A percentile compares a stretch with the other conserved stretches of the same genome.
Conservation (phyloP, 2,329 filamentous ascomycete species). For the Dactylellina sp. region DNA sequence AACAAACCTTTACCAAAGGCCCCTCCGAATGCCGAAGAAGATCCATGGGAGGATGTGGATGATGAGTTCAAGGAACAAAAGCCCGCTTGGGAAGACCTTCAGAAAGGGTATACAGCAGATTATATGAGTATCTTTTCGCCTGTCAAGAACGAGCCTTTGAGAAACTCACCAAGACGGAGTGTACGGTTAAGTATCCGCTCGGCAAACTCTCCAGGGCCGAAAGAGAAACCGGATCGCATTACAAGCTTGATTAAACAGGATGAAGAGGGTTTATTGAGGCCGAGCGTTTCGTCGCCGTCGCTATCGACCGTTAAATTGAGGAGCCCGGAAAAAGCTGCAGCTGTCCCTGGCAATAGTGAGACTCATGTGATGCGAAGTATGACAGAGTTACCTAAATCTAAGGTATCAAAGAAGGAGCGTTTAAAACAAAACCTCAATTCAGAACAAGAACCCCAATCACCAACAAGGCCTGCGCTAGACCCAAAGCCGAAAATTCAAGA, state of each 20-base stretch:
- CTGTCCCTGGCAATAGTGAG: not conserved
- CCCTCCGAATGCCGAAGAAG: constrained; percentile 29
- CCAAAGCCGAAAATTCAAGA: constrained; percentile 1
- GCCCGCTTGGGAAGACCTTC: constrained; percentile 49
- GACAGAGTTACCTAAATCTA: constrained; percentile 28
- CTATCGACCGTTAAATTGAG: constrained; percentile 22
- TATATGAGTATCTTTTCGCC: constrained; percentile 56
- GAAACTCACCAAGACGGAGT: constrained; percentile 41
- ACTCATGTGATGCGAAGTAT: constrained; percentile 8
- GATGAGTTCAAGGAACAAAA: constrained; percentile 51
- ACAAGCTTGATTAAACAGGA: constrained; percentile 42
- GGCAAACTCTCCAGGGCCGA: constrained; percentile 30
- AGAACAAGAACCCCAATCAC: constrained; percentile 1
- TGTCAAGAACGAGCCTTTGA: constrained; percentile 47
- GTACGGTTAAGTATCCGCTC: constrained; percentile 47
- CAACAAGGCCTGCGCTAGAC: not conserved
- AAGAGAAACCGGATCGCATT: constrained; percentile 30
- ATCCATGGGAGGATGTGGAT: constrained; percentile 41
- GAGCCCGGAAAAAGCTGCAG: constrained; percentile 14
- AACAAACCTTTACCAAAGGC: constrained; percentile 50
- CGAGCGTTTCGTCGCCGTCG: constrained; percentile 45
- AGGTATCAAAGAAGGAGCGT: constrained; percentile 24
- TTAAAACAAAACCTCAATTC: constrained; percentile 9
- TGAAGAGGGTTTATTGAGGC: constrained; percentile 47
- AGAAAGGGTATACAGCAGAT: constrained; percentile 49